A percentile compares a stretch with the other conserved stretches of the same genome.
These are phyloP conservation scores for Glutinoglossum americanum DNA, from an alignment of 495 filamentous ascomycete species.

Conservation along the genomic window DNA sequence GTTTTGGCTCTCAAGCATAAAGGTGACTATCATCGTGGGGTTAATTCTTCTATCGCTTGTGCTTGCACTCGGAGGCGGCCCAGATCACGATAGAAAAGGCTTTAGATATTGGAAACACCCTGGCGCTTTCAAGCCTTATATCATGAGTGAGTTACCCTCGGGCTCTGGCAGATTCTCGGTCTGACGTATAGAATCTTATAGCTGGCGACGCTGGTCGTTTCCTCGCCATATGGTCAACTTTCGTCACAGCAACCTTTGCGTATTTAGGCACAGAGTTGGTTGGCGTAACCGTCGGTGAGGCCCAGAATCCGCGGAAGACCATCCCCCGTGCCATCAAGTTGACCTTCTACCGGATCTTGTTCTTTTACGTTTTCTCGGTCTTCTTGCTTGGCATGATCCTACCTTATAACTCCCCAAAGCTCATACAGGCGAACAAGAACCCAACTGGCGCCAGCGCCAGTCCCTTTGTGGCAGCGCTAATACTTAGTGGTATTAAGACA, in stretches of 20 bases:
- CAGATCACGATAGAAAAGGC: conserved; percentile 39
- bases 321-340: conserved; percentile 15
- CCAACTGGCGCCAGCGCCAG: conserved; percentile 27
- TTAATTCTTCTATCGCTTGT: conserved; percentile 43
- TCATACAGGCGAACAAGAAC: conserved; percentile 29
- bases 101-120: conserved; percentile 65
- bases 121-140: conserved; percentile 20
- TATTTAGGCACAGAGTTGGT: conserved; percentile 75
- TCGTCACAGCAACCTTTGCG: conserved; percentile 45
- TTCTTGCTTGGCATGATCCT: conserved; percentile 17
- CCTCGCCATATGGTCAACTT: conserved; percentile 54
- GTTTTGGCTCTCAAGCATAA: conserved; percentile 31
- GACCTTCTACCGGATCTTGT: not conserved
- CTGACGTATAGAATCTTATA: not conserved
- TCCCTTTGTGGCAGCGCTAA: conserved; percentile 41
- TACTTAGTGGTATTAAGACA: conserved; percentile 27
- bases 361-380: conserved; percentile 20
- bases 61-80: conserved; percentile 56
- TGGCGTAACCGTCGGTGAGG: conserved; percentile 36
- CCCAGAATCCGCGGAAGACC: conserved; percentile 18
- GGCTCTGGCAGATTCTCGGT: not conserved
- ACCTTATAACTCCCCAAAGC: conserved; percentile 28
- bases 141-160: not conserved
- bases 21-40: conserved; percentile 45
- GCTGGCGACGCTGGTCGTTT: conserved; percentile 31